Base-by-base conservation (phyloP, 805 yeast species). In the Candida nanaspora region DNA sequence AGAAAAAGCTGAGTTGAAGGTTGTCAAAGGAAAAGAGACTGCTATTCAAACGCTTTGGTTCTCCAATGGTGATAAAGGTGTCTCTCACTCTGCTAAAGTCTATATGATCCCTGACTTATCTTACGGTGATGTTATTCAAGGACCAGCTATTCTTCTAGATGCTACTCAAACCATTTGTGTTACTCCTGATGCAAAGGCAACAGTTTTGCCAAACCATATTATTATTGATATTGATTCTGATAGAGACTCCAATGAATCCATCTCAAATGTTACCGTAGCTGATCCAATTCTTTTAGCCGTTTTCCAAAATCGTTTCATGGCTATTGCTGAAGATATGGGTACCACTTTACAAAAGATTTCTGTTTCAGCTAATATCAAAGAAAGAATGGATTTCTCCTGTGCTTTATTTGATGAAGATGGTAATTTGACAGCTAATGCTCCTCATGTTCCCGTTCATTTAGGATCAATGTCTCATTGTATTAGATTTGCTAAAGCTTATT, bases 321-420 rank as follows among this genome's bases (percentile, higher is more conserved):
- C 64, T 6, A 57, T 62, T 44, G 66, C 66, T 31, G 61, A 57
- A 25, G 50, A 50, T 19, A 57, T 57, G 61, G 48, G 55, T 33
- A 47, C 49, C 15, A 54, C 61, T 1, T 48, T 57, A 21, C 59
- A 55, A 37, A 52, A 51, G 46, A 57, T 50, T 18, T 41, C 57
- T 9, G 51, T 57, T n/a, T 44, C 51, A 35, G 54, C 61, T 14
- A 57, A 57, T 34, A 56, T 57, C 39, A 57, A 57, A 37, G 61
- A 57, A 44, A 44, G 62, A 38, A 40, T 54, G 48, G 61, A 57
- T 41, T 57, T 46, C 41, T 50, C 56, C 28, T 55, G 60, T 52
- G 62, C 62, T n/a, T 44, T 57, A 28, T 57, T 57, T 41, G 59
- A 55, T 42, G 47, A 45, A 28, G 42, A 52, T 18, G 62, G 62